Percentiles rank a stretch among this genome's conserved stretches.
Conservation (phyloP, 208 protist species). For the Crithidia brevicula region DNA sequence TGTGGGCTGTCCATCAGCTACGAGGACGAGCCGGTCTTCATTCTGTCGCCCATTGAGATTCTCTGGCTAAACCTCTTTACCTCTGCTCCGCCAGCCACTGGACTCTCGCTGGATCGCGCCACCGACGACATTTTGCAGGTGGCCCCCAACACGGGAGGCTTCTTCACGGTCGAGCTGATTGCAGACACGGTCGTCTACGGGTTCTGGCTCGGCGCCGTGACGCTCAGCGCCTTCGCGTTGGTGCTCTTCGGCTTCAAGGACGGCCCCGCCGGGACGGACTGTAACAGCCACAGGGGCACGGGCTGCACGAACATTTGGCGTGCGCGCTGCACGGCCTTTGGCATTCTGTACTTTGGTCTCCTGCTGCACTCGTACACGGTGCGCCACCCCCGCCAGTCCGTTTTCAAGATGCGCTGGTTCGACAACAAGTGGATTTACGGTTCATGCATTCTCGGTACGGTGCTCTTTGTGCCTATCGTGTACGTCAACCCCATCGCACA, state of each 20-base stretch:
- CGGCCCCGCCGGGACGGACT: conserved; percentile 60
- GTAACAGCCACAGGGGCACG: conserved; percentile 52
- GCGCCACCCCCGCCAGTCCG: conserved; percentile 70
- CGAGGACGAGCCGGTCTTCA: conserved; percentile 71
- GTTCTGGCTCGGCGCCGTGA: conserved; percentile 70
- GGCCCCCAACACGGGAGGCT: conserved; percentile 70
- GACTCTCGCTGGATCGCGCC: conserved; percentile 78
- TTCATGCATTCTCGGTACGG: conserved; percentile 49
- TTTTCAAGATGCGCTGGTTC: conserved; percentile 87
- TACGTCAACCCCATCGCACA: conserved; percentile 78
- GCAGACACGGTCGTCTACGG: conserved; percentile 85
- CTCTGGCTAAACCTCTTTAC: conserved; percentile 94
- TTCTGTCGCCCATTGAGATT: conserved; percentile 92
- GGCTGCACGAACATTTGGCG: conserved; percentile 75
- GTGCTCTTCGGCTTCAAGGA: conserved; percentile 70
- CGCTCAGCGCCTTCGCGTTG: conserved; percentile 70
- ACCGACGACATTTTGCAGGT: conserved; percentile 81
- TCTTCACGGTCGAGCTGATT: conserved; percentile 89
- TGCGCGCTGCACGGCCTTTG: conserved; percentile 82
- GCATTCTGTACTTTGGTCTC: conserved; percentile 85
- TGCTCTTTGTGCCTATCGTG: conserved; percentile 78
- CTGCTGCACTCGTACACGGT: conserved; percentile 93
- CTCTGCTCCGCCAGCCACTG: conserved; percentile 73
- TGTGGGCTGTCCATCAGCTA: conserved; percentile 82
- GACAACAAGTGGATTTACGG: conserved; percentile 88